A percentile compares a stretch with the other conserved stretches of the same genome.
Conservation (phyloP, 768 basidiomycete genomes). For the Leccinum aurantiacum region DNA sequence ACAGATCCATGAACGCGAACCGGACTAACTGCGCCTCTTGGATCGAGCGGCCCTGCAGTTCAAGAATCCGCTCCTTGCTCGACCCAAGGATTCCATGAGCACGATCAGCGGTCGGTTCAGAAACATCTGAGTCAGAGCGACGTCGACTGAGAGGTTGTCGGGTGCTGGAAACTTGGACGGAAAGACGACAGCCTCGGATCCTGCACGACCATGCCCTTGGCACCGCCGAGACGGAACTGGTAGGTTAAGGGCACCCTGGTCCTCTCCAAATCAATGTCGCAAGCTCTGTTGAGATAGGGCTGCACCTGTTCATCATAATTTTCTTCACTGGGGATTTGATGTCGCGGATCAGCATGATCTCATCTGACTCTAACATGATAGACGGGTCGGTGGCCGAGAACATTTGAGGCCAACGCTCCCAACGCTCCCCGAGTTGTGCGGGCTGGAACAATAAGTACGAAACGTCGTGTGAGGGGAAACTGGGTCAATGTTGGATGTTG, state of each 20-base stretch:
- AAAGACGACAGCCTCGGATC: slow-evolving; percentile 42
- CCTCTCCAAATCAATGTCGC: slow-evolving; percentile 34
- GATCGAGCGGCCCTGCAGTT: slow-evolving; percentile 41
- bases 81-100: slow-evolving; percentile 46
- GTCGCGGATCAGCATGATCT: slow-evolving; percentile 37
- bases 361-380: slow-evolving; percentile 34
- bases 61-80: slow-evolving; percentile 31
- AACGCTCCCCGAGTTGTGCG: slow-evolving; percentile 47
- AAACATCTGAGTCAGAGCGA: slow-evolving; percentile 41
- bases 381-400: slow-evolving; percentile 53
- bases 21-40: slow-evolving; percentile 33
- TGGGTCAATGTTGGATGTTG: slow-evolving; percentile 5
- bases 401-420: slow-evolving; percentile 51
- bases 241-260: slow-evolving; percentile 41
- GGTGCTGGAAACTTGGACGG: slow-evolving; percentile 44
- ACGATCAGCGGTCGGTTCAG: slow-evolving; percentile 50
- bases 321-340: slow-evolving; percentile 26
- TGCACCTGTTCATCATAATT: slow-evolving; percentile 53
- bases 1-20: slow-evolving; percentile 24
- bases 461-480: slow-evolving; percentile 31
- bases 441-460: slow-evolving; percentile 39
- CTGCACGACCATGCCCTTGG: slow-evolving; percentile 46
- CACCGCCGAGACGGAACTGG: slow-evolving; percentile 46
- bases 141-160: slow-evolving; percentile 34
- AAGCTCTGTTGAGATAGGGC: slow-evolving; percentile 43